Conservation (phyloP, 2,329 filamentous ascomycete genomes). For the Colletotrichum sp. region DNA sequence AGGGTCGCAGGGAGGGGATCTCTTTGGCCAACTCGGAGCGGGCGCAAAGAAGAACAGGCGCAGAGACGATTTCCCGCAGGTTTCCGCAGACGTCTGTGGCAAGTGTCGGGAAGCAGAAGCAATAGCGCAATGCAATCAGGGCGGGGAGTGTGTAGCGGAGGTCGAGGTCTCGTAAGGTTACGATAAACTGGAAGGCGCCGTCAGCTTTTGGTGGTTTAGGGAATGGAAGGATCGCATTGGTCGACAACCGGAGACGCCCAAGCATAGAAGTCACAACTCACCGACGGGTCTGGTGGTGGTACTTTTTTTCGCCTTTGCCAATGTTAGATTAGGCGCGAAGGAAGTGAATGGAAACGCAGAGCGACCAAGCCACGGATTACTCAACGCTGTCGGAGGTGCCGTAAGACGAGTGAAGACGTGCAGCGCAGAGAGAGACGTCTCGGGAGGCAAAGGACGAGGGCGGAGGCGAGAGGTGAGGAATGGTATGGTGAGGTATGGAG, state of each 20-base stretch:
- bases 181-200: not conserved
- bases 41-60: not conserved
- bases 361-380: not conserved
- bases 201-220: constrained; percentile 11
- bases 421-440: not conserved
- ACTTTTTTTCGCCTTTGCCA: not conserved
- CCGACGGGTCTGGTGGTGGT: not conserved
- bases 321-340: not conserved
- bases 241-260: not conserved
- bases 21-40: not conserved
- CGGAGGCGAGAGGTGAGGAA: not conserved
- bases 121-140: not conserved
- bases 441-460: not conserved
- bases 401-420: not conserved
- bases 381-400: not conserved
- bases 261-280: constrained; percentile 14
- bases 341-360: not conserved
- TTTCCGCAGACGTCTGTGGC: constrained; percentile 1
- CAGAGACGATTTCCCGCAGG: not conserved
- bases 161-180: constrained; percentile 2
- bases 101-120: not conserved
- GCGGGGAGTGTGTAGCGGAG: not conserved
- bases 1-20: not conserved
- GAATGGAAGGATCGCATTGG: constrained; percentile 4
- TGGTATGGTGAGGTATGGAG: not conserved